Evolutionary conservation across 192 early-diverging fungal genomes (phyloP), one percentile per base, ranked within the genome.

Genomic region (Linnemannia exigua): DNA sequence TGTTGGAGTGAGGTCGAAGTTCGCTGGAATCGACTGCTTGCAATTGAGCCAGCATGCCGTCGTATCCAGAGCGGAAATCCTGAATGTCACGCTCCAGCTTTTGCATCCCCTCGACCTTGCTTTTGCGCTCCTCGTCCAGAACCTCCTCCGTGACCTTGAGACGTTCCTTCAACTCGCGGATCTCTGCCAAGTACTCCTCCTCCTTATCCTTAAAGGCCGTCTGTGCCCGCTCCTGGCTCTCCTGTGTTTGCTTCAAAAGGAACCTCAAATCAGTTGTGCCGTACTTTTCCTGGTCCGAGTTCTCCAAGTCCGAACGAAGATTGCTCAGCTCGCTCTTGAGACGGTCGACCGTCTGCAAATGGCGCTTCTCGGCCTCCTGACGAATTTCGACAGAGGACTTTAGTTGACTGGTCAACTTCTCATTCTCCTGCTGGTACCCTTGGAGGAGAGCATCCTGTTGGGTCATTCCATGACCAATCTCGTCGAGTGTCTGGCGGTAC

Each of bases 401-500:
- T 16, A 86, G 74, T 35, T 86, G 84, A 31, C 52, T 77, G 0
- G 84, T 77, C 35, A 86, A 33, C 63, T 79, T 86, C 37, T 86
- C 84, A 36, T 86, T 86, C 68, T 86, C 84, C 22, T 80, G 78
- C 41, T 86, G 78, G 79, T 86, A 86, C 68, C 84, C 84, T 41
- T 86, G 51, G 19, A 86, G 22, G 28, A 86, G 61, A 3, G 78
- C 84, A n/a, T 86, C 84, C 63, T 86, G 84, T n/a, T 86, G 84
- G 3, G 84, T 86, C 84, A 86, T 86, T 16, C 80, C 84, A 51
- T 77, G 84, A 28, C 84, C 84, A 28, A 86, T 86, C 67, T 86
- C 70, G 74, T 86, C 84, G 54, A 86, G 36, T 7, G 84, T 86
- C 51, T 79, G 77, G 11, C 80, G 78, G 28, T 86, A 86, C 17